phyloP scores from a whole-genome alignment of 129 eudicot genomes.

The Tagetes erecta region DNA sequence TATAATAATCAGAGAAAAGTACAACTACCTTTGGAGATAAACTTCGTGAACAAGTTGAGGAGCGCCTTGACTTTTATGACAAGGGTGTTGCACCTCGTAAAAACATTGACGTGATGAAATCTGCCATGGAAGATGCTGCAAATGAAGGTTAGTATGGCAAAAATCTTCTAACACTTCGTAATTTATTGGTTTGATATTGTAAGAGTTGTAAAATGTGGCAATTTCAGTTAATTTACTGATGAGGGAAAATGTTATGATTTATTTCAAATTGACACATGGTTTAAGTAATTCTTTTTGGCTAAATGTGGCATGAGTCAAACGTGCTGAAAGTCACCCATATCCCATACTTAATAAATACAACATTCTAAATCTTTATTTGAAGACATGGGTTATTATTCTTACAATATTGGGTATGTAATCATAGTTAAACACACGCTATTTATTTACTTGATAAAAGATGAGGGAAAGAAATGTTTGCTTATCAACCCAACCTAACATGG shows the following conservation, averaged over 20 bases:
- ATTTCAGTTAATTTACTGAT: neutral
- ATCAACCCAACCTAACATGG: neutral
- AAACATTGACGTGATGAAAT: conserved; percentile 91
- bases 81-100: conserved; percentile 98
- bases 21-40: conserved; percentile 83
- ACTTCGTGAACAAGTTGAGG: conserved; percentile 92
- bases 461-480: neutral
- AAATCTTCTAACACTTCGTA: neutral
- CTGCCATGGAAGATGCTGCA: conserved; percentile 59
- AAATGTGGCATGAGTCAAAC: neutral
- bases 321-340: neutral
- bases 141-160: conserved; percentile 51
- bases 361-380: neutral
- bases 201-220: neutral
- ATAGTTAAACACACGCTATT: neutral
- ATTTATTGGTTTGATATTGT: neutral
- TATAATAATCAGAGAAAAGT: conserved; percentile 49
- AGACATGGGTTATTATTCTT: neutral
- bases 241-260: neutral
- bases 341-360: neutral
- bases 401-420: neutral
- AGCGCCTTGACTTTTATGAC: conserved; percentile 85
- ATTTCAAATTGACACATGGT: neutral
- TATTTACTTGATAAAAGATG: neutral
- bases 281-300: neutral